A percentile compares a stretch with the other conserved stretches of the same genome.
These are phyloP conservation scores for Fragilariopsis cylindrus DNA, from an alignment of 108 stramenopile genomes.

Conservation along the genomic window DNA sequence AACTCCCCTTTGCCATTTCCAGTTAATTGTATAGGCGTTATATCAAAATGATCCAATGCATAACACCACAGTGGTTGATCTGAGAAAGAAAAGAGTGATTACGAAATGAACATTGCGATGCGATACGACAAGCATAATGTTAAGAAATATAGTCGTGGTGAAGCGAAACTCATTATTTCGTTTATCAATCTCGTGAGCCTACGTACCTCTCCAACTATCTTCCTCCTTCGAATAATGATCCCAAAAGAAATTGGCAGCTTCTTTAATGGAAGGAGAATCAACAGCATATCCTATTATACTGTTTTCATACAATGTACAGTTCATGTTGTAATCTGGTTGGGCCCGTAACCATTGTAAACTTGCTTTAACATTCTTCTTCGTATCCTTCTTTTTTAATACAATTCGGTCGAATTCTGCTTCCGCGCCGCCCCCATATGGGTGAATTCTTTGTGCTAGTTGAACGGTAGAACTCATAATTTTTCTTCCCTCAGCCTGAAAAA, in stretches of 20 bases:
- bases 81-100: background rate
- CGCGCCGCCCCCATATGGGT: slow-evolving; percentile 14
- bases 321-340: slow-evolving; percentile 27
- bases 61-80: slow-evolving; percentile 43
- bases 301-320: slow-evolving; percentile 28
- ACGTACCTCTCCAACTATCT: slow-evolving; percentile 30
- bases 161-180: background rate
- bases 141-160: background rate
- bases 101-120: too few species aligned
- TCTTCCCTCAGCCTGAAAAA: slow-evolving; percentile 23
- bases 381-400: slow-evolving; percentile 25
- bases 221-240: slow-evolving; percentile 30
- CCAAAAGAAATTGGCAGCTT: slow-evolving; percentile 35
- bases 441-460: slow-evolving; percentile 27
- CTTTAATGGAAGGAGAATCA: slow-evolving; percentile 12
- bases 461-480: slow-evolving; percentile 17
- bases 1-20: background rate
- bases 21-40: slow-evolving; percentile 19
- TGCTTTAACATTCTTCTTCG: slow-evolving; percentile 26
- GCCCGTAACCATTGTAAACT: slow-evolving; percentile 22
- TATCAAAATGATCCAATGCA: slow-evolving; percentile 18
- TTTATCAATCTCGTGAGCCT: background rate
- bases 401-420: slow-evolving; percentile 34
- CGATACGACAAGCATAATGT: background rate
- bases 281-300: slow-evolving; percentile 26